Percentiles rank a stretch among this genome's conserved stretches.
These are phyloP conservation scores for Oryza coarctata DNA, from an alignment of 176 grass and related monocot species.

Conservation along the genomic window DNA sequence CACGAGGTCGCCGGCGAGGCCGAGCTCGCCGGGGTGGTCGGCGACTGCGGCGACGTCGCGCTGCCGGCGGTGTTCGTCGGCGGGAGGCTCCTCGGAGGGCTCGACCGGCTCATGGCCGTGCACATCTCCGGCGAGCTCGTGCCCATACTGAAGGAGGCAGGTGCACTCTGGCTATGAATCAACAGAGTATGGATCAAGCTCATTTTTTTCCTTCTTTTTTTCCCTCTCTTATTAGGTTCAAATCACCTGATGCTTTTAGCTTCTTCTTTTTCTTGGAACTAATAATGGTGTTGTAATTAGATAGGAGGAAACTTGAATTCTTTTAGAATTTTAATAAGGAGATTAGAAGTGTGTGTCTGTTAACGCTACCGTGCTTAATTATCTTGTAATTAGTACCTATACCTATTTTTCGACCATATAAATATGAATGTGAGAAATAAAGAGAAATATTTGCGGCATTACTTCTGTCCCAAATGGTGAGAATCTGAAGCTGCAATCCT, in stretches of 20 bases:
- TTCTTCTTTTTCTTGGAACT: background rate
- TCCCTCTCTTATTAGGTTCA: background rate
- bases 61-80: conserved; percentile 89
- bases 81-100: conserved; percentile 61
- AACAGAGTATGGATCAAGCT: background rate
- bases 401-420: conserved; percentile 34
- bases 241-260: background rate
- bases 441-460: background rate
- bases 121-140: conserved; percentile 96
- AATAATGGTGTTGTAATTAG: conserved; percentile 15
- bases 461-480: background rate
- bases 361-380: background rate
- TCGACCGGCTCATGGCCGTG: conserved; percentile 89
- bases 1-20: conserved; percentile 73
- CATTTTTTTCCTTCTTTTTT: background rate
- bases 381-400: background rate
- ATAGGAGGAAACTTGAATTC: conserved; percentile 31
- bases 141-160: conserved; percentile 86
- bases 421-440: conserved; percentile 34
- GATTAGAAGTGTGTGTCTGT: background rate
- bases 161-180: conserved; percentile 79
- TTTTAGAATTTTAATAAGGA: background rate
- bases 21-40: conserved; percentile 43
- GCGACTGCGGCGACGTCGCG: background rate
- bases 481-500: background rate